These are phyloP conservation scores for Mortierella claussenii DNA, from an alignment of 192 early-diverging fungal species.

Conservation along the genomic window DNA sequence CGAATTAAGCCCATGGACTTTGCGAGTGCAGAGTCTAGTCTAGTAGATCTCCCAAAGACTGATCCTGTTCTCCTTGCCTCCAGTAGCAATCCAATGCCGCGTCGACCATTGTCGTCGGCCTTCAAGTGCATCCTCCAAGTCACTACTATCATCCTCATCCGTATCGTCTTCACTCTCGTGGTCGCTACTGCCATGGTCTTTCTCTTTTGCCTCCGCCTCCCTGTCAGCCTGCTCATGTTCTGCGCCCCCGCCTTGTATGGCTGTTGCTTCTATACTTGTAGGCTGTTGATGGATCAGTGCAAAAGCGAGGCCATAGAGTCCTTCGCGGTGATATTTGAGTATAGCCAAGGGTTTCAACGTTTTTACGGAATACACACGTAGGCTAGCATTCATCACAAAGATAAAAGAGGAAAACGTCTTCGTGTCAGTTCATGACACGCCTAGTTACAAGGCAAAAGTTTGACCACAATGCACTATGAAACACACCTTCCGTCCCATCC, in stretches of 20 bases:
- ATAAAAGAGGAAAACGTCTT: no score
- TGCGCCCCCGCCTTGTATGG: not conserved
- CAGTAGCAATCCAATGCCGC: slow-evolving; percentile 50
- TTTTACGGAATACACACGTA: slow-evolving; percentile 53
- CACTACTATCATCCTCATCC: slow-evolving; percentile 17
- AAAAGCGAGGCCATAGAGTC: slow-evolving; percentile 48
- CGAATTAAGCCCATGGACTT: no score
- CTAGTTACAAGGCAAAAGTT: no score
- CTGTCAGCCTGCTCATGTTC: not conserved
- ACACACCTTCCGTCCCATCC: slow-evolving; percentile 60
- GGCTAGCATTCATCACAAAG: no score
- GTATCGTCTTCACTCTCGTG: slow-evolving; percentile 8
- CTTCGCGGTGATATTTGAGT: slow-evolving; percentile 53
- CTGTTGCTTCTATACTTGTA: not conserved
- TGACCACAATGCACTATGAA: no score
- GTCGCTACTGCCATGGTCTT: not conserved
- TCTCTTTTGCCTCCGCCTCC: not conserved
- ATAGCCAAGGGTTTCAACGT: slow-evolving; percentile 55
- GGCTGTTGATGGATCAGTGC: slow-evolving; percentile 12
- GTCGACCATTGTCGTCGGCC: slow-evolving; percentile 6
- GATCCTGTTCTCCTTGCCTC: slow-evolving; percentile 52
- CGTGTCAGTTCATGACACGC: no score
- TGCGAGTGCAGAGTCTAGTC: no score
- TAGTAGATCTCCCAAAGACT: slow-evolving; percentile 59
- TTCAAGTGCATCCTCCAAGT: slow-evolving; percentile 20